phyloP scores from a whole-genome alignment of 306 rosid species.

The Dalbergia cultrata region DNA sequence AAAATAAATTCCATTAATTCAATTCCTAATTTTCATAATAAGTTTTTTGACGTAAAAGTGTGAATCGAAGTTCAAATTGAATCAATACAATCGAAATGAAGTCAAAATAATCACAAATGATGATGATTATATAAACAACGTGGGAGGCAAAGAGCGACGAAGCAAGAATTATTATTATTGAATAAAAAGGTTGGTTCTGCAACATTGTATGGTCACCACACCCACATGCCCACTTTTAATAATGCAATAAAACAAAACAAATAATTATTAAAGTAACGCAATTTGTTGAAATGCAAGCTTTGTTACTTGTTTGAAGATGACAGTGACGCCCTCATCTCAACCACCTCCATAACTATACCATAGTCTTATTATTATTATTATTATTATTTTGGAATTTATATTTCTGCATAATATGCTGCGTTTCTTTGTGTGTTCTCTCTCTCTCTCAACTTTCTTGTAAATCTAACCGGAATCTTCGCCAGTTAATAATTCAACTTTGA shows the following conservation, averaged over 20 bases:
- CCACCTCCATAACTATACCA: constrained; percentile 21
- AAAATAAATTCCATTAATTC: neutral
- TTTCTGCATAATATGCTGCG: neutral
- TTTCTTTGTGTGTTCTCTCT: neutral
- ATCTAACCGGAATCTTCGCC: constrained; percentile 56
- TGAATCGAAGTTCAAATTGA: neutral
- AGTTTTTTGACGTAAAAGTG: neutral
- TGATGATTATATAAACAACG: neutral
- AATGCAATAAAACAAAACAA: neutral
- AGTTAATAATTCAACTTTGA: constrained; percentile 49
- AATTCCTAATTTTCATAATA: neutral
- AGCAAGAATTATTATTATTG: neutral
- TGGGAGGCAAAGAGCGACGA: neutral
- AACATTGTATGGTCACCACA: neutral
- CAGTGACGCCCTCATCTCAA: constrained; percentile 1
- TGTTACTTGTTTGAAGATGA: constrained; percentile 52
- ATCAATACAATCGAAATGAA: neutral
- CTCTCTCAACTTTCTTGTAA: neutral
- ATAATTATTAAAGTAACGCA: neutral
- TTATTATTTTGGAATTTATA: constrained; percentile 11
- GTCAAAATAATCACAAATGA: neutral
- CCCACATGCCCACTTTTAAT: neutral
- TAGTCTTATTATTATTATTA: constrained; percentile 36
- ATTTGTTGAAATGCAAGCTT: neutral
- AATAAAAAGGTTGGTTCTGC: neutral